A percentile compares a stretch with the other conserved stretches of the same genome.
Conservation (phyloP, 2,329 filamentous ascomycete genomes). For the Graphilbum fragrans region DNA sequence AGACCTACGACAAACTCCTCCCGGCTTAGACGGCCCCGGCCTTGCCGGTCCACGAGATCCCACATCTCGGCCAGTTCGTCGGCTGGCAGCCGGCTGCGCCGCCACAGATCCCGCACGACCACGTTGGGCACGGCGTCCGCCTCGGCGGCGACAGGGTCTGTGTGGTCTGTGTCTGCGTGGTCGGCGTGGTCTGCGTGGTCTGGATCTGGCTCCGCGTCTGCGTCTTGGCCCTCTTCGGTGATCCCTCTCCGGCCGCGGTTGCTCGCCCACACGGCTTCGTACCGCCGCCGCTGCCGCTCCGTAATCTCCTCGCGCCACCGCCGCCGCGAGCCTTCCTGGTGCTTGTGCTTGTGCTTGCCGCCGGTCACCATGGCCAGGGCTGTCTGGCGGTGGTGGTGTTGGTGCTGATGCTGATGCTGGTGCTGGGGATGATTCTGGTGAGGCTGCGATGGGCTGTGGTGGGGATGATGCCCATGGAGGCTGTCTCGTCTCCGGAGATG, state of each 20-base stretch:
- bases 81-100: conserved; percentile 51
- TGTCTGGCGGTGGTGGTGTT: conserved; percentile 20
- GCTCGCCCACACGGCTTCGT: conserved; percentile 76
- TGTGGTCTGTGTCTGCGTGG: background rate
- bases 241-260: conserved; percentile 47
- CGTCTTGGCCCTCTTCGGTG: background rate
- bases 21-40: conserved; percentile 43
- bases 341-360: conserved; percentile 44
- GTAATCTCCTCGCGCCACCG: conserved; percentile 69
- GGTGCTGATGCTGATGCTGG: conserved; percentile 23
- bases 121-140: conserved; percentile 51
- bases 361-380: conserved; percentile 26
- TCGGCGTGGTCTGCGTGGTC: background rate
- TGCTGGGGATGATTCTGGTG: conserved; percentile 1
- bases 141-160: conserved; percentile 12
- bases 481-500: conserved; percentile 11
- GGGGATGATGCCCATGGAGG: background rate
- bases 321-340: conserved; percentile 63
- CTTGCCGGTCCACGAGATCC: conserved; percentile 54
- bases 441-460: no score
- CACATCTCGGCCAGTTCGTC: conserved; percentile 66
- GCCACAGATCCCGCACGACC: conserved; percentile 66
- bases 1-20: conserved; percentile 73
- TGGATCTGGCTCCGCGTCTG: background rate
- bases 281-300: conserved; percentile 60